Percentiles rank a stretch among this genome's conserved stretches.
Evolutionary conservation across 352 stramenopile genomes (phyloP).

Genomic region (Globisporangium solare): DNA sequence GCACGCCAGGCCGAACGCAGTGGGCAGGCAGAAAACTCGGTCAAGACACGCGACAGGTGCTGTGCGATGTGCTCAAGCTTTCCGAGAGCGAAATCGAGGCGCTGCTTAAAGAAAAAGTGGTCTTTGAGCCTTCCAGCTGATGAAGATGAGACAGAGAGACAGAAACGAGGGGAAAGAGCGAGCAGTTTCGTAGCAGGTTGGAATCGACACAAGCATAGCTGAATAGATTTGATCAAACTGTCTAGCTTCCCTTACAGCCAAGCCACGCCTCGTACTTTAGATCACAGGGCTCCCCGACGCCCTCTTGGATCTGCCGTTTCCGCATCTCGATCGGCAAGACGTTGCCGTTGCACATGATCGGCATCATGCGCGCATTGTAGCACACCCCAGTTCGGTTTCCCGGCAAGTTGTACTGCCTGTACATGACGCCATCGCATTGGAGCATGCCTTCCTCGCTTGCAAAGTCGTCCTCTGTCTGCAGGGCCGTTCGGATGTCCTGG

Average conservation of each 20-base stretch:
- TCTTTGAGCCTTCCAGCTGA: slow-evolving; percentile 45
- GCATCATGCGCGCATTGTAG: slow-evolving; percentile 10
- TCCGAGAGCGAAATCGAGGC: slow-evolving; percentile 51
- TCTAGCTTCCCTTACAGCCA: not conserved
- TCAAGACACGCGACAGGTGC: slow-evolving; percentile 62
- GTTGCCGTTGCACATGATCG: slow-evolving; percentile 7
- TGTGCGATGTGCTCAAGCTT: slow-evolving; percentile 45
- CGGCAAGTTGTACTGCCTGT: not conserved
- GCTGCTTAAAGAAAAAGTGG: slow-evolving; percentile 49
- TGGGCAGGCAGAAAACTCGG: slow-evolving; percentile 68
- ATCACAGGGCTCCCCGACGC: not conserved
- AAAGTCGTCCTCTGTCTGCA: not conserved
- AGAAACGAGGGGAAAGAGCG: not conserved
- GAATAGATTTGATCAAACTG: too few relatives aligned
- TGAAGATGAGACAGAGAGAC: too few relatives aligned
- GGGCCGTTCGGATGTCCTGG: not conserved
- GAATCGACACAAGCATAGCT: too few relatives aligned
- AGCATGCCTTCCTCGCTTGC: not conserved
- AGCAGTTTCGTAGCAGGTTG: too few relatives aligned
- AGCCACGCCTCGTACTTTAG: slow-evolving; percentile 1
- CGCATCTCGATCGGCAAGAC: slow-evolving; percentile 5
- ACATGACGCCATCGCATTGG: slow-evolving; percentile 10
- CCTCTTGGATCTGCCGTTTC: not conserved
- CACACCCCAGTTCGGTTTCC: slow-evolving; percentile 20
- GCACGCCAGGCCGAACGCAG: slow-evolving; percentile 51